Conservation (phyloP, 108 stramenopile species). For the Nitzschia putrida region DNA sequence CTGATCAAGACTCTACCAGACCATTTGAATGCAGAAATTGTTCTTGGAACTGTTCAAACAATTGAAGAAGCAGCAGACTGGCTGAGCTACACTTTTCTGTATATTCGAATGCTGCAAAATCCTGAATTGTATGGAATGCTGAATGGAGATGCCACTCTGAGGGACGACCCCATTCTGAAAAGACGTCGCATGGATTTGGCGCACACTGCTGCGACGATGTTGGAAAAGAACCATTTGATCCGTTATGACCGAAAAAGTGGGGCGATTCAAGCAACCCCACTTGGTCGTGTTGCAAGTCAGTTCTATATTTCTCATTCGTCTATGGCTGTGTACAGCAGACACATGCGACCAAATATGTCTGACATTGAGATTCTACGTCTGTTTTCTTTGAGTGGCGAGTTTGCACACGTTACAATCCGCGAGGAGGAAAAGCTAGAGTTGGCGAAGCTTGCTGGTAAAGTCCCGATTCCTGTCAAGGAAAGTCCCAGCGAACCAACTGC, state of each 20-base stretch:
- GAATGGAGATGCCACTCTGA: conserved; percentile 59
- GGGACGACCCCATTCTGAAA: conserved; percentile 87
- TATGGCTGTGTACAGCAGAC: conserved; percentile 94
- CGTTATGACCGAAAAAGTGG: conserved; percentile 94
- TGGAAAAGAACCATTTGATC: conserved; percentile 92
- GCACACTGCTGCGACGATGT: conserved; percentile 88
- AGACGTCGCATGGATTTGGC: conserved; percentile 90
- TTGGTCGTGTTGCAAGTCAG: conserved; percentile 96
- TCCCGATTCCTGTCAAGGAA: conserved; percentile 98
- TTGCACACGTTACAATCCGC: conserved; percentile 93
- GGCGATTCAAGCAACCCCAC: conserved; percentile 87
- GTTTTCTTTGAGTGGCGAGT: conserved; percentile 96
- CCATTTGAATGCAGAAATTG: conserved; percentile 97
- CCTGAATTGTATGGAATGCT: conserved; percentile 89
- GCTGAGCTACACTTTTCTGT: conserved; percentile 98
- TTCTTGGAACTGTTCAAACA: conserved; percentile 90
- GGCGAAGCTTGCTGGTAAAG: conserved; percentile 89
- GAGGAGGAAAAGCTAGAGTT: conserved; percentile 99
- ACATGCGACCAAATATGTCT: conserved; percentile 95
- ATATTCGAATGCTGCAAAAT: conserved; percentile 96
- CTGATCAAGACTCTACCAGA: conserved; percentile 93
- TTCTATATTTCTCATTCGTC: conserved; percentile 97
- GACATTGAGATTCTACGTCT: conserved; percentile 98
- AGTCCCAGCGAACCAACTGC: conserved; percentile 91
- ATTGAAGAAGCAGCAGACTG: conserved; percentile 94